Evolutionary conservation across 257 asterid genomes (phyloP), one percentile per base, ranked within the genome.

Genomic region (Petrea volubilis): DNA sequence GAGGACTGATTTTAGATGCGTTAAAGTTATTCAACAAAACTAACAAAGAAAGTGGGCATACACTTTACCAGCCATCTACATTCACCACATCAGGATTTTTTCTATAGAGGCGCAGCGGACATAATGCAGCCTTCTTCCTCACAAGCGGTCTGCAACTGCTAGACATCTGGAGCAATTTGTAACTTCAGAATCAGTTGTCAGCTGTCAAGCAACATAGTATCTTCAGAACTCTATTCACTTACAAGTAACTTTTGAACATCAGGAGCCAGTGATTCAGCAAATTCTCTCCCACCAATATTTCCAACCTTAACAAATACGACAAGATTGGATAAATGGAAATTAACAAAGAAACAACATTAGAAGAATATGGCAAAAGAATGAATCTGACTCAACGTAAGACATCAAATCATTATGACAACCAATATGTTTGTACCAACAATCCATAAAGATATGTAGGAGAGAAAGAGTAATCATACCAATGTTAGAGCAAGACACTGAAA

Each of bases 231-330:
- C 60, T 59, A 57, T 71, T 61, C 40, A 70, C 98, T 87, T 87
- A 95, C 99, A 76, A 95, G 97, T 80, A 95, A 79, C 85, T 90
- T 95, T 82, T 95, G 99, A 77, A 95, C 99, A 92, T 95, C 99
- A 67, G 99, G 99, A 68, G 99, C 97, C 78, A 95, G 82, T 56
- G 99, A 92, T 78, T 95, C 99, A 46, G 99, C 97, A 81, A 95
- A 95, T 50, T 95, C 99, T 68, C 98, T 85, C 65, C 99, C 99
- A 64, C 99, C 99, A 76, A 95, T 95, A 81, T 95, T 95, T 72
- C 99, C 99, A 52, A 95, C 98, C 99, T 95, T 88, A 68, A 72
- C 63, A 75, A 55, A 56, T 44, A 58, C 17, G 29, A 63, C n/a
- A 70, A 68, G 58, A 71, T 71, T 49, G 60, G 43, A 71, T 74